Base-by-base conservation (phyloP, 148 eudicot species). In the Oxyria digyna region DNA sequence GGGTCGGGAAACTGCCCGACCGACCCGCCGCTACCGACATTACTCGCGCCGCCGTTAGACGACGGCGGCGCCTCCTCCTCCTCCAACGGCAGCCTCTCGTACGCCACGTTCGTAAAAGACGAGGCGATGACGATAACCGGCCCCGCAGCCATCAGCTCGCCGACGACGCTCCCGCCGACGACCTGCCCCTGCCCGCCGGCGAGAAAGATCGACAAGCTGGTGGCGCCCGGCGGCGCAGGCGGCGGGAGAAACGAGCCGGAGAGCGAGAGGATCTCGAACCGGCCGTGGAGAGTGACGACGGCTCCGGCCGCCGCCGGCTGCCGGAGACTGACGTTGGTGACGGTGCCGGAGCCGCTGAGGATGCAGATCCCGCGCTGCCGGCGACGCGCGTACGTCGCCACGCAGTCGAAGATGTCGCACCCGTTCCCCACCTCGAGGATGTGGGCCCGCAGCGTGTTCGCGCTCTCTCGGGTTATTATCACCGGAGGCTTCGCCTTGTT, bases 101-200 rank as follows among this genome's bases (percentile, higher is more conserved):
- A 88, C 6, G 90, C 89, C 0, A 85, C 88, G 69, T 88, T 88
- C 24, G 94, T 83, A 40, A 88, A 88, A 1, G 94, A 84, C 0
- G 94, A 62, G 0, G 94, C 94, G 6, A 88, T 84, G n/a, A 88
- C 86, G 5, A 88, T 84, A 0, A 88, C 94, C 0, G 90, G 88
- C 0, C 94, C 94, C 0, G 89, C 82, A 0, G 94, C 94, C 1
- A 75, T 69, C 29, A 88, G 69, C 74, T 85, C 90, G 0, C 94
- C 94, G 8, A 85, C 89, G 0, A 88, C 94, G 74, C 77, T 84
- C 2, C 94, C 94, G 1, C 94, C 94, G 1, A 88, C 88, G 0
- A 88, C 86, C 72, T 88, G 94, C 4, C 94, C 94, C 46, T 88
- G 94, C 14, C 94, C 94, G 7, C 94, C 94, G 0, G 88, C 90